These are phyloP conservation scores for Pythium insidiosum DNA, from an alignment of 352 stramenopile genomes.

Conservation along the genomic window DNA sequence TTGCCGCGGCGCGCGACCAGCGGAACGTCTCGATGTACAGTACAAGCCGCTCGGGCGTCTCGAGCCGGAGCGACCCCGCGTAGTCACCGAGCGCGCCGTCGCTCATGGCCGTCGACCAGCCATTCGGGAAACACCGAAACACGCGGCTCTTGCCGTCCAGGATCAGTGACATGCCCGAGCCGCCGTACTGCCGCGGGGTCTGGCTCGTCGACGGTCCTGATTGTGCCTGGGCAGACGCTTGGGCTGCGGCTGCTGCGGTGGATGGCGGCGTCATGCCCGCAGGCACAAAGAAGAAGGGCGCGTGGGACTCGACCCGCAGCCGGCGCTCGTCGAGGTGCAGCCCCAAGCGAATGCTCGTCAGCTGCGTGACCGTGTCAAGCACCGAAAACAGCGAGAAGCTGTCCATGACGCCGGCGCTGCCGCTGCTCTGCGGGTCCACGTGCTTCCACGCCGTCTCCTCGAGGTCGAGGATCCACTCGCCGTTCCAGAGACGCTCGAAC, in stretches of 20 bases:
- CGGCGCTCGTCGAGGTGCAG: slow-evolving; percentile 28
- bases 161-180: slow-evolving; percentile 37
- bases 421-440: slow-evolving; percentile 5
- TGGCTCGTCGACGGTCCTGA: no score
- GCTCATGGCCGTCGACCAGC: slow-evolving; percentile 24
- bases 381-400: slow-evolving; percentile 32
- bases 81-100: slow-evolving; percentile 41
- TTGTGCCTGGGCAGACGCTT: no score
- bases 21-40: slow-evolving; percentile 49
- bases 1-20: slow-evolving; percentile 6
- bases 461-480: slow-evolving; percentile 44
- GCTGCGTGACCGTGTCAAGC: slow-evolving; percentile 40
- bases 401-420: slow-evolving; percentile 3
- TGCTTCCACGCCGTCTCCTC: slow-evolving; percentile 33
- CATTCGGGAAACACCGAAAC: slow-evolving; percentile 51
- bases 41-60: slow-evolving; percentile 26
- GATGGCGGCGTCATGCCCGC: no score
- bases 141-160: slow-evolving; percentile 52
- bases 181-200: no score
- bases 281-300: no score
- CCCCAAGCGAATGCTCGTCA: slow-evolving; percentile 29
- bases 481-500: slow-evolving; percentile 37
- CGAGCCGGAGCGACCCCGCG: slow-evolving; percentile 40
- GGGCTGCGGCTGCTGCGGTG: no score
- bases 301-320: slow-evolving; percentile 26